Base-by-base conservation (phyloP, 257 asterid species). In the Solanum ahanhuiri region DNA sequence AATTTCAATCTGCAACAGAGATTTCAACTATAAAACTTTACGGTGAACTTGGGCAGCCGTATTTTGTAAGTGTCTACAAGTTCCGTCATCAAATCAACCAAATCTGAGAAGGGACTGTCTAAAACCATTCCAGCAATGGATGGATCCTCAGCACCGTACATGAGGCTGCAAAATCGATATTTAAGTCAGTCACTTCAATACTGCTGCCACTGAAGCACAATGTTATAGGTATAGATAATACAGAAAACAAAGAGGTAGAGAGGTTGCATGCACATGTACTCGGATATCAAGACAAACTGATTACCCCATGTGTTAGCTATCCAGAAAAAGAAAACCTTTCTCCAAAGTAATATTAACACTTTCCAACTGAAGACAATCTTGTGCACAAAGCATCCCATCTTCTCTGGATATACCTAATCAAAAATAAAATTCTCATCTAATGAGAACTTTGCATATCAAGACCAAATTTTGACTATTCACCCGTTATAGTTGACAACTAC, bases 111-210 rank as follows among this genome's bases (percentile, higher is more conserved):
- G 70, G 99, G 98, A 91, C 99, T 96, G 89, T 96, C 99, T 31
- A 96, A 93, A 89, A 96, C 98, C 97, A 96, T 94, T 89, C 98
- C 99, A 67, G 99, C 98, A n/a, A 96, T 94, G 37, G 99, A 96
- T 86, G 99, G 99, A 94, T 96, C 99, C 93, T 95, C 98, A 81
- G 93, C 98, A 87, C 98, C 99, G 83, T 96, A 96, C 96, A 96
- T 91, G 91, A 96, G 89, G 93, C 99, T 96, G 98, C 88, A 92
- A 91, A 76, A 91, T 86, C 87, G 73, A 89, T 18, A 66, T 64
- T 28, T n/a, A 43, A 54, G 76, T 85, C 43, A 79, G 45, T 79
- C 85, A 43, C 75, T 86, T 58, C 57, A 58, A 60, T 17, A 48
- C 28, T 30, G 67, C 28, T 79, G 35, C 43, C 41, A 79, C 41